Evolutionary conservation across 371 early-diverging fungal species (phyloP), one percentile per base, ranked within the genome.

Genomic region (Mucor irregularis): DNA sequence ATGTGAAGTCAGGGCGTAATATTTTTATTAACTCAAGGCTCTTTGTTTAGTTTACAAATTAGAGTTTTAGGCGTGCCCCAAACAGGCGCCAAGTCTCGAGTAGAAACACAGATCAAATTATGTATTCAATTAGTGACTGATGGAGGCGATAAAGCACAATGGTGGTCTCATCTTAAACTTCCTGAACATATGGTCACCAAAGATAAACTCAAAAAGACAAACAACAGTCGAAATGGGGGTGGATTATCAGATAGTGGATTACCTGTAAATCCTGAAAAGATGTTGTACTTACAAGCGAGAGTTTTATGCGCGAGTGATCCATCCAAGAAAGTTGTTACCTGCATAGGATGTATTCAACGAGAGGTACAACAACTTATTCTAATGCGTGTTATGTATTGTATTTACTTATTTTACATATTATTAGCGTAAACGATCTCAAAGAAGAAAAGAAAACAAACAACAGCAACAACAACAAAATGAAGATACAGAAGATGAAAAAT

Each of bases 21-120:
- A 16, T 33, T 1, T n/a, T 30, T 35, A 8, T 35, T 7, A 21
- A 37, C 25, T 24, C 8, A 51, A 11, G 14, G 11, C 37, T 13
- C n/a, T 16, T 29, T 28, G 9, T 16, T n/a, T 35, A 68, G 74
- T 3, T 58, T 70, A 59, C 71, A 82, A 64, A 82, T 90, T 30
- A 68, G 81, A 29, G 83, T 90, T 16, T 76, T 88, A 21, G 94
- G 93, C 19, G 85, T 92, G 8, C 89, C 93, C 13, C 80, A 76
- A 52, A 78, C 81, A 17, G 92, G 93, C 35, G 94, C 94, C 37
- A 91, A 93, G 64, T 94, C 93, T 5, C 73, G 95, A 14, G 96
- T 96, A 24, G 95, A 96, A 71, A 96, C 96, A 22, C 96, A 95
- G 72, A 92, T 93, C 69, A 93, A 93, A 52, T 76, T 95, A 24